These are phyloP conservation scores for Colletotrichum echinochloae DNA, from an alignment of 2,329 filamentous ascomycete species.

Conservation along the genomic window DNA sequence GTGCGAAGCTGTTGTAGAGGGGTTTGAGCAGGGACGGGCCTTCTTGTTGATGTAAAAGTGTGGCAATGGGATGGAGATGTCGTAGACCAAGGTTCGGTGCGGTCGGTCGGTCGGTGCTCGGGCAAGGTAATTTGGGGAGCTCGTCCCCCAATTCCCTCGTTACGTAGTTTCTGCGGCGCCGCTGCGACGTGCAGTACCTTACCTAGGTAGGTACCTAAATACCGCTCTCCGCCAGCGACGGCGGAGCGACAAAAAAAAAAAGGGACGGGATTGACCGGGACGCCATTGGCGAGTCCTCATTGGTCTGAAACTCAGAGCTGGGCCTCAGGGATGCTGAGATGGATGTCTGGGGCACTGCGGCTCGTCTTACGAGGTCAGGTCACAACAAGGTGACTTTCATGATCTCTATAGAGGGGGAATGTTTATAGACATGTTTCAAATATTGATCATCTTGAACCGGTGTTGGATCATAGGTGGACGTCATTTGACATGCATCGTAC, in stretches of 20 bases:
- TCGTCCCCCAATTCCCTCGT: not conserved
- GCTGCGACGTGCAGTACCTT: constrained; percentile 27
- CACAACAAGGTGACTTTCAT: not conserved
- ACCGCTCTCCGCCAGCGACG: constrained; percentile 35
- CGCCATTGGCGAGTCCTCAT: constrained; percentile 25
- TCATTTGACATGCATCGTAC: not conserved
- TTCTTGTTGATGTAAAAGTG: constrained; percentile 1
- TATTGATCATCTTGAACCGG: not conserved
- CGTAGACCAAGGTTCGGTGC: constrained; percentile 20
- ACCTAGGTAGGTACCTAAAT: too few relatives aligned
- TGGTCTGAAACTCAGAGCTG: constrained; percentile 15
- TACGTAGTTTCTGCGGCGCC: constrained; percentile 19
- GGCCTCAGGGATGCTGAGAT: constrained; percentile 1
- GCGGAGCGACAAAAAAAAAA: constrained; percentile 11
- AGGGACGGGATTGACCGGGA: constrained; percentile 38
- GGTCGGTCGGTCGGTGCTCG: constrained; percentile 19
- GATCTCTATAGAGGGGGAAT: not conserved
- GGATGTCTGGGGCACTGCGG: constrained; percentile 24
- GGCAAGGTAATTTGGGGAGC: constrained; percentile 16
- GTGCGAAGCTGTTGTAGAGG: not conserved
- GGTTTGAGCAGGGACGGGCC: not conserved
- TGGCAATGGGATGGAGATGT: constrained; percentile 21
- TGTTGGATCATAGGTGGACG: not conserved
- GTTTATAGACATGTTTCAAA: not conserved
- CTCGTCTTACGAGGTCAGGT: not conserved